phyloP scores from a whole-genome alignment of 1,284 basidiomycete genomes.

The Moniliophthora roreri region DNA sequence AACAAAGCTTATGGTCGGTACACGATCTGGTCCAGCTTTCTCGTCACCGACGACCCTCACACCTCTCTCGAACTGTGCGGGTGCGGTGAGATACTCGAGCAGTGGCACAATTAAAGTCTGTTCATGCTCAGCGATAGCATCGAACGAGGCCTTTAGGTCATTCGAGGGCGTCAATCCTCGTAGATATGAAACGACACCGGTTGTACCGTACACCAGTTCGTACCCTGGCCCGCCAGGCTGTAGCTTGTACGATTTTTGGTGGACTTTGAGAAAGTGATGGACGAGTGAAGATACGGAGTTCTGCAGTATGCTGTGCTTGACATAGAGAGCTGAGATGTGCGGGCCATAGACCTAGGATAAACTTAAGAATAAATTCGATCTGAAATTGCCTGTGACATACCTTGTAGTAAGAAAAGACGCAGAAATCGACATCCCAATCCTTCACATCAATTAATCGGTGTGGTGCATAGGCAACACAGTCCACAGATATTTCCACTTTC shows the following conservation, averaged over 20 bases:
- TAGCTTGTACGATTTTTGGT: constrained; percentile 56
- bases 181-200: constrained; percentile 47
- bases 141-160: constrained; percentile 48
- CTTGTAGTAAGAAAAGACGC: constrained; percentile 77
- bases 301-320: constrained; percentile 43
- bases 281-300: constrained; percentile 55
- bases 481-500: constrained; percentile 66
- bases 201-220: constrained; percentile 4
- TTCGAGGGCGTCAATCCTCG: constrained; percentile 52
- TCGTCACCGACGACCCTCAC: constrained; percentile 69
- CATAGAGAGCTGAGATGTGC: constrained; percentile 68
- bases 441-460: constrained; percentile 69
- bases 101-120: constrained; percentile 38
- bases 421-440: constrained; percentile 76
- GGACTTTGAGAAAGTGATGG: constrained; percentile 70
- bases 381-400: constrained; percentile 34
- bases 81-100: constrained; percentile 34
- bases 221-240: constrained; percentile 71
- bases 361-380: constrained; percentile 1
- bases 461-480: constrained; percentile 80
- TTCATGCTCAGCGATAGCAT: constrained; percentile 43
- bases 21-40: constrained; percentile 40
- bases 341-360: constrained; percentile 66
- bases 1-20: constrained; percentile 75
- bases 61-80: constrained; percentile 48